Evolutionary conservation across 805 yeast genomes (phyloP).

Genomic region (Yarrowia bubula): DNA sequence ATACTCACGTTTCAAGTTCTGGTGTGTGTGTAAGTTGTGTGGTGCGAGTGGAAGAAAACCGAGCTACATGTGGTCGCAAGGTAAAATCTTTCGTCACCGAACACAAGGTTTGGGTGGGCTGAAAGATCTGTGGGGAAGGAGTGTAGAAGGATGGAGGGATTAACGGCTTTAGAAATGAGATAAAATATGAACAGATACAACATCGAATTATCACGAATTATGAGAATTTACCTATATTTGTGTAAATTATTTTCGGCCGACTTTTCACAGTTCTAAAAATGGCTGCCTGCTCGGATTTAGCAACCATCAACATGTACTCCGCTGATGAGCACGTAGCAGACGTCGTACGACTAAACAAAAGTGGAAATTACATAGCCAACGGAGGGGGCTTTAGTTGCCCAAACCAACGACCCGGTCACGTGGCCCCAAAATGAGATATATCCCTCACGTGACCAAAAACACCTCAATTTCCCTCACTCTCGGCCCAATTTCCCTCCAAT

Average conservation of each 20-base stretch:
- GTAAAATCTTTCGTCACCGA: conserved; percentile 24
- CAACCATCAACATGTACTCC: not conserved
- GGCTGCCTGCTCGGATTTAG: conserved; percentile 1
- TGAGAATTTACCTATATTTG: not conserved
- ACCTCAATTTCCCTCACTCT: no score
- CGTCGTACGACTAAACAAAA: no score
- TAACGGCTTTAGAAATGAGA: not conserved
- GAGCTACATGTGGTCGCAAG: conserved; percentile 13
- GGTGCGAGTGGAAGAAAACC: conserved; percentile 24
- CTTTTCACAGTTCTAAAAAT: not conserved
- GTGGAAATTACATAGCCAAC: no score
- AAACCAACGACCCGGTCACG: no score
- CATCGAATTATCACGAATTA: not conserved
- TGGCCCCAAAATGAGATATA: no score
- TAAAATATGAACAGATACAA: no score
- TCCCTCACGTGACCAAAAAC: no score
- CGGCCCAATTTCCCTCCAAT: no score
- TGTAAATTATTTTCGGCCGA: not conserved
- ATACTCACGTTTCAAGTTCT: conserved; percentile 17
- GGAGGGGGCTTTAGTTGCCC: no score
- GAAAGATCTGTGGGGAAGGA: conserved; percentile 16
- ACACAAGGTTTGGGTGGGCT: conserved; percentile 25
- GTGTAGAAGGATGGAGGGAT: not conserved
- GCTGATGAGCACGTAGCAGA: no score
- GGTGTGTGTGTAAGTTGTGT: conserved; percentile 22